A percentile compares a stretch with the other conserved stretches of the same genome.
Evolutionary conservation across 192 early-diverging fungal species (phyloP).

Genomic region (Coemansia sp.): DNA sequence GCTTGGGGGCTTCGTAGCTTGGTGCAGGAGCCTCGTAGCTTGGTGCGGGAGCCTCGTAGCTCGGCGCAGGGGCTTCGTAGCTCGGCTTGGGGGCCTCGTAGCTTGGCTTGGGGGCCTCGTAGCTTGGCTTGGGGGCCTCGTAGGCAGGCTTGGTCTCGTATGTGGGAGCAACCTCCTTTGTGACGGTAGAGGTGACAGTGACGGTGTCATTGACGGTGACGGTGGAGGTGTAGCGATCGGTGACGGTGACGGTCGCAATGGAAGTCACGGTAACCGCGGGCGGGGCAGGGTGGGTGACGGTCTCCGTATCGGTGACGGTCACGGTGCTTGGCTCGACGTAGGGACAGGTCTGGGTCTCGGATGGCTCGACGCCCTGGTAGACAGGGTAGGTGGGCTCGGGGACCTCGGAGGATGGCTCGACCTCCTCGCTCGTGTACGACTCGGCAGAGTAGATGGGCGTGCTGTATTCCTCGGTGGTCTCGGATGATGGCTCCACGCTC

Average conservation of each 20-base stretch:
- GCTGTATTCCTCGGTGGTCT: conserved; percentile 10
- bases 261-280: conserved; percentile 44
- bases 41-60: background rate
- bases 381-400: conserved; percentile 4
- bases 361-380: conserved; percentile 28
- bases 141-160: conserved; percentile 9
- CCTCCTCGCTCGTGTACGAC: conserved; percentile 28
- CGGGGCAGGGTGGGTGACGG: conserved; percentile 30
- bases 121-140: background rate
- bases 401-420: conserved; percentile 20
- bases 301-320: conserved; percentile 13
- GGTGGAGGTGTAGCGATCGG: background rate
- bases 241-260: conserved; percentile 22
- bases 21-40: background rate
- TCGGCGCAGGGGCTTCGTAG: background rate
- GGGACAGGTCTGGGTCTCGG: conserved; percentile 19
- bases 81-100: conserved; percentile 3
- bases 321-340: conserved; percentile 15
- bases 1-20: conserved; percentile 6
- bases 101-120: conserved; percentile 7
- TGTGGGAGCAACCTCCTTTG: conserved; percentile 21
- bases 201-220: background rate
- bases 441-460: conserved; percentile 1
- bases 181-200: conserved; percentile 8
- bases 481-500: conserved; percentile 19